These are phyloP conservation scores for Tuber microsphaerosporum DNA, from an alignment of 495 filamentous ascomycete species.

Conservation along the genomic window DNA sequence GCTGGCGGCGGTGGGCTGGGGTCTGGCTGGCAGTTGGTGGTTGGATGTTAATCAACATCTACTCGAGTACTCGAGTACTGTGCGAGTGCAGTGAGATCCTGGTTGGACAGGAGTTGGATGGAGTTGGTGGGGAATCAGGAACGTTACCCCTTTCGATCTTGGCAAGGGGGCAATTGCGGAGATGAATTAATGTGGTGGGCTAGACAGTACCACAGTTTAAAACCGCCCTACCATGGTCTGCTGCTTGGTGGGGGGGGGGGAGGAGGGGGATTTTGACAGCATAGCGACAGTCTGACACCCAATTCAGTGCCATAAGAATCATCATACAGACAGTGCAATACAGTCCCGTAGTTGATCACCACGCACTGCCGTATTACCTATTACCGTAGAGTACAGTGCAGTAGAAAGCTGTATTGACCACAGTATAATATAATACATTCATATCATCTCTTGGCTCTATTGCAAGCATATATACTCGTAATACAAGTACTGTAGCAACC, in stretches of 20 bases:
- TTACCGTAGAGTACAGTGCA: not conserved
- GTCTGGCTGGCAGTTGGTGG: not conserved
- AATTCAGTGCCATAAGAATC: not conserved
- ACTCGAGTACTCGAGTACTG: too few species aligned
- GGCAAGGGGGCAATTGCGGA: not conserved
- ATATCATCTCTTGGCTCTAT: not conserved
- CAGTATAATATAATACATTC: too few species aligned
- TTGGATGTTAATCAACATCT: not conserved
- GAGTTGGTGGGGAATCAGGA: not conserved
- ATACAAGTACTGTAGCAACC: too few species aligned
- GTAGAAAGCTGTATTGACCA: not conserved
- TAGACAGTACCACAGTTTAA: not conserved
- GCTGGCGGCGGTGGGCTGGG: not conserved
- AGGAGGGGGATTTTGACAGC: not conserved
- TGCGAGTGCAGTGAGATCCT: too few species aligned
- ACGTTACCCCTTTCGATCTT: not conserved
- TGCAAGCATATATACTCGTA: not conserved
- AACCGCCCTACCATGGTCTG: constrained; percentile 1
- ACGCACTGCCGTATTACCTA: not conserved
- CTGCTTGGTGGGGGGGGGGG: not conserved
- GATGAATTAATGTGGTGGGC: not conserved
- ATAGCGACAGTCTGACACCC: not conserved
- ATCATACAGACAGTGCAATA: not conserved
- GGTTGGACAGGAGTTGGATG: not conserved
- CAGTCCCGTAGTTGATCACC: not conserved